phyloP scores from a whole-genome alignment of 2,329 filamentous ascomycete genomes.

The Fusarium robinianum region DNA sequence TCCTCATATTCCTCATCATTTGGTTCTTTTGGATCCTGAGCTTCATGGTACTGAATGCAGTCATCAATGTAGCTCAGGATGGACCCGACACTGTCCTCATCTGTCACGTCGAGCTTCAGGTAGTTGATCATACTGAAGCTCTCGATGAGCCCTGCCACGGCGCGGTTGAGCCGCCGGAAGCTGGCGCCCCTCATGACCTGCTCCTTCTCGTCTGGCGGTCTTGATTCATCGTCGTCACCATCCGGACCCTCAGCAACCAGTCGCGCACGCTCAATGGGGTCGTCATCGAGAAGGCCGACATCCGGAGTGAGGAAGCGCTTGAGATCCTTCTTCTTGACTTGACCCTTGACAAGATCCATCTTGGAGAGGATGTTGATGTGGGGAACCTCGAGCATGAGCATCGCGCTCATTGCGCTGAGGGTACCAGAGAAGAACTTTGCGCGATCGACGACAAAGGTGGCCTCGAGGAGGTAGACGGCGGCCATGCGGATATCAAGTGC shows the following conservation, averaged over 20 bases:
- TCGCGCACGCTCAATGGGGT: constrained; percentile 59
- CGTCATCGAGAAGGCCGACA: constrained; percentile 78
- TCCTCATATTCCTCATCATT: constrained; percentile 58
- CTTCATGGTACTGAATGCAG: constrained; percentile 90
- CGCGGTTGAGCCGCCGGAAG: constrained; percentile 82
- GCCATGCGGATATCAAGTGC: constrained; percentile 88
- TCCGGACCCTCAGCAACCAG: constrained; percentile 45
- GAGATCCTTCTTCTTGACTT: constrained; percentile 83
- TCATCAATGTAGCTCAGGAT: constrained; percentile 94
- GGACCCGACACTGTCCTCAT: constrained; percentile 86
- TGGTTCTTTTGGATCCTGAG: constrained; percentile 87
- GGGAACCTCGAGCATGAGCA: constrained; percentile 97
- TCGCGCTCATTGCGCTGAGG: constrained; percentile 94
- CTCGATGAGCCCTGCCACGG: constrained; percentile 89
- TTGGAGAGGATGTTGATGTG: constrained; percentile 97
- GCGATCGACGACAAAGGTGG: constrained; percentile 92
- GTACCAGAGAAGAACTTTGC: constrained; percentile 98
- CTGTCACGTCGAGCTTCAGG: constrained; percentile 82
- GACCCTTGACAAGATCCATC: constrained; percentile 94
- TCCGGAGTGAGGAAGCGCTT: constrained; percentile 92
- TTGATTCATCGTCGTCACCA: constrained; percentile 56
- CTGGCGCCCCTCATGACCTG: constrained; percentile 79
- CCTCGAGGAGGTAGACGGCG: constrained; percentile 91
- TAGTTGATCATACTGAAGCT: constrained; percentile 99
- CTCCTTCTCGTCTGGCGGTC: constrained; percentile 67